Evolutionary conservation across 108 stramenopile genomes (phyloP).

Genomic region (Cyclotella atomus): DNA sequence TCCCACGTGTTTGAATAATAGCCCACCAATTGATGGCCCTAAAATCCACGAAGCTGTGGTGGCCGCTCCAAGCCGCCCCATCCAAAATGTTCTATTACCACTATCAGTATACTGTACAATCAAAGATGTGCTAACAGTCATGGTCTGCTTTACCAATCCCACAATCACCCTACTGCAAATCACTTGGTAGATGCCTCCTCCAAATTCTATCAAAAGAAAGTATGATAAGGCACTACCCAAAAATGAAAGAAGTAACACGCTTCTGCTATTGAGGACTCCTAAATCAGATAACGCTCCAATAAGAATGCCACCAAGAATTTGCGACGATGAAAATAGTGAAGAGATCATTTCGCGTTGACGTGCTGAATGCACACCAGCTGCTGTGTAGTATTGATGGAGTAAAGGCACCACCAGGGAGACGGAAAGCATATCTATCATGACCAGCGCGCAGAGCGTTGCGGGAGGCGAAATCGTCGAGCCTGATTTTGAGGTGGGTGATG

Average conservation of each 20-base stretch:
- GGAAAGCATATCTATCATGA: conserved; percentile 84
- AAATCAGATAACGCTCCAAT: conserved; percentile 84
- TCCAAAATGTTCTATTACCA: conserved; percentile 54
- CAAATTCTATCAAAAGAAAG: conserved; percentile 68
- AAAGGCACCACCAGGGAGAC: conserved; percentile 90
- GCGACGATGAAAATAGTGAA: conserved; percentile 84
- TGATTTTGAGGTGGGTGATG: not conserved
- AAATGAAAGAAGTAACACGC: conserved; percentile 82
- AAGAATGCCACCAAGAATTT: conserved; percentile 87
- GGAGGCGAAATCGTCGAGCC: conserved; percentile 7
- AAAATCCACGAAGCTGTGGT: conserved; percentile 75
- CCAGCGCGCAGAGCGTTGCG: conserved; percentile 51
- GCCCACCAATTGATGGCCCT: conserved; percentile 76
- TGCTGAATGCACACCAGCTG: conserved; percentile 71
- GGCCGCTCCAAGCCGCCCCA: conserved; percentile 70
- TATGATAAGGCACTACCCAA: conserved; percentile 87
- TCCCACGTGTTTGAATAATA: conserved; percentile 71
- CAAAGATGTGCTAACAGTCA: conserved; percentile 90
- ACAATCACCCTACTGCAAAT: conserved; percentile 81
- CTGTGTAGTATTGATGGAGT: conserved; percentile 80
- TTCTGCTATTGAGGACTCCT: conserved; percentile 55
- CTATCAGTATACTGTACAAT: conserved; percentile 63
- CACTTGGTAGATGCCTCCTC: conserved; percentile 64
- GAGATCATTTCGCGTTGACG: conserved; percentile 79
- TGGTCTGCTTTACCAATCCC: conserved; percentile 94